phyloP scores from a whole-genome alignment of 257 asterid genomes.

The Oldenlandia corymbosa region DNA sequence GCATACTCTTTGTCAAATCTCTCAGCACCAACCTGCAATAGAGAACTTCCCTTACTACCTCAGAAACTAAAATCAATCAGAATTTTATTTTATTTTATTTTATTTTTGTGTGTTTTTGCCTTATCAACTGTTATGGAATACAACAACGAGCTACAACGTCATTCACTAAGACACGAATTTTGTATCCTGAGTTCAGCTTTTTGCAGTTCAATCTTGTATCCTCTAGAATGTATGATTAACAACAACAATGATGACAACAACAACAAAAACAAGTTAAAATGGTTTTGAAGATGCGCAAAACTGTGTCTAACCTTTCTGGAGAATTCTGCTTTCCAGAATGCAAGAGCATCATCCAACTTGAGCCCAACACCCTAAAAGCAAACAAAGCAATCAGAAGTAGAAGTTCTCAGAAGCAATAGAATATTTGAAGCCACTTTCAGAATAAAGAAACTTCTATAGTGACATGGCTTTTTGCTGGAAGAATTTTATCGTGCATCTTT shows the following conservation, averaged over 20 bases:
- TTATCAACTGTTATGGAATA: not conserved
- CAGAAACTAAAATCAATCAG: not conserved
- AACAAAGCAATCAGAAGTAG: not conserved
- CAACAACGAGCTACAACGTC: not conserved
- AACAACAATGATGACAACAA: no score
- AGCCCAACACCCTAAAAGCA: slow-evolving; percentile 77
- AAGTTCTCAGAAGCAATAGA: not conserved
- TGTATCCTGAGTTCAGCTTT: not conserved
- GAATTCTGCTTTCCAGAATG: slow-evolving; percentile 94
- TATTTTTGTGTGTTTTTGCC: not conserved
- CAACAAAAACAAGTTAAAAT: no score
- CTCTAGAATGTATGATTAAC: no score
- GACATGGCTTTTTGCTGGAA: not conserved
- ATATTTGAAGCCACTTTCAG: not conserved
- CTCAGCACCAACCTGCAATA: slow-evolving; percentile 81
- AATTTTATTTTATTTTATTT: no score
- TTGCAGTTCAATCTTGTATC: no score
- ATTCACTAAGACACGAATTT: not conserved
- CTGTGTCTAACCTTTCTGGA: slow-evolving; percentile 57
- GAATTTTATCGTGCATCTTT: not conserved
- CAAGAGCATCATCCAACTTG: slow-evolving; percentile 96
- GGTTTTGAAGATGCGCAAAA: not conserved
- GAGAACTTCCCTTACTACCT: not conserved
- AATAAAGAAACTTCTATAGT: not conserved
- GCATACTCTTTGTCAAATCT: slow-evolving; percentile 95